Percentiles rank a stretch among this genome's conserved stretches.
Evolutionary conservation across 2,329 filamentous ascomycete genomes (phyloP).

Genomic region (Raffaelea albimanens): DNA sequence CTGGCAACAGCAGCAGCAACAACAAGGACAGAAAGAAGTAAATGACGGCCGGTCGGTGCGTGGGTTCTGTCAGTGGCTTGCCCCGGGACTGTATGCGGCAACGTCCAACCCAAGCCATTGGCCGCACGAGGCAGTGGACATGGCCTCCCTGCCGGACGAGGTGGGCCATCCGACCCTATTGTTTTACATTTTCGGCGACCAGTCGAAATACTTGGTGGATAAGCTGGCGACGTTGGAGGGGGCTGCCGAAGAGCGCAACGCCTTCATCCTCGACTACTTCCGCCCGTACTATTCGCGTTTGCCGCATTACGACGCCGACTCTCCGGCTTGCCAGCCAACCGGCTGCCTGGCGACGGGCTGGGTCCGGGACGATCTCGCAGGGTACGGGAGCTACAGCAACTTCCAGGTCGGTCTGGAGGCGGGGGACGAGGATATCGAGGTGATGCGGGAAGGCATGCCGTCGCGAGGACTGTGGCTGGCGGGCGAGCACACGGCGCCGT

Average conservation of each 20-base stretch:
- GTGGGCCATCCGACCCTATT: slow-evolving; percentile 70
- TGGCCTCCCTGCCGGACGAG: slow-evolving; percentile 52
- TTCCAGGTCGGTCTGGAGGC: slow-evolving; percentile 67
- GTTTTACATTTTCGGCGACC: slow-evolving; percentile 68
- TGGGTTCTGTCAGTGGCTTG: slow-evolving; percentile 68
- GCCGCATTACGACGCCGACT: slow-evolving; percentile 50
- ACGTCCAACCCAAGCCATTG: slow-evolving; percentile 54
- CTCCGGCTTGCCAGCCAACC: slow-evolving; percentile 50
- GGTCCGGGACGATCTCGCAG: slow-evolving; percentile 69
- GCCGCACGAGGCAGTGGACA: slow-evolving; percentile 69
- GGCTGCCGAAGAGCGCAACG: slow-evolving; percentile 14
- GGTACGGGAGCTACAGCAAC: slow-evolving; percentile 75
- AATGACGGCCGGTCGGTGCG: slow-evolving; percentile 36
- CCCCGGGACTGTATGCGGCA: slow-evolving; percentile 53
- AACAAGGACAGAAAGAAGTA: no score
- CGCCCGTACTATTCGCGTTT: slow-evolving; percentile 68
- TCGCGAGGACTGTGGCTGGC: slow-evolving; percentile 72
- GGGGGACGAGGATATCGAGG: slow-evolving; percentile 63
- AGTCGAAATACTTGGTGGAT: slow-evolving; percentile 44
- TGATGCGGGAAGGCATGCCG: slow-evolving; percentile 52
- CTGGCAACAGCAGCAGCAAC: slow-evolving; percentile 51
- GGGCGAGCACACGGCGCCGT: slow-evolving; percentile 84
- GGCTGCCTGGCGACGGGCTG: slow-evolving; percentile 64
- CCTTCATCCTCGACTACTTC: slow-evolving; percentile 57
- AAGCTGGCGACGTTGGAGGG: slow-evolving; percentile 27